Percentiles rank a stretch among this genome's conserved stretches.
phyloP scores from a whole-genome alignment of 768 basidiomycete species.

The Leccinum uliginosum region DNA sequence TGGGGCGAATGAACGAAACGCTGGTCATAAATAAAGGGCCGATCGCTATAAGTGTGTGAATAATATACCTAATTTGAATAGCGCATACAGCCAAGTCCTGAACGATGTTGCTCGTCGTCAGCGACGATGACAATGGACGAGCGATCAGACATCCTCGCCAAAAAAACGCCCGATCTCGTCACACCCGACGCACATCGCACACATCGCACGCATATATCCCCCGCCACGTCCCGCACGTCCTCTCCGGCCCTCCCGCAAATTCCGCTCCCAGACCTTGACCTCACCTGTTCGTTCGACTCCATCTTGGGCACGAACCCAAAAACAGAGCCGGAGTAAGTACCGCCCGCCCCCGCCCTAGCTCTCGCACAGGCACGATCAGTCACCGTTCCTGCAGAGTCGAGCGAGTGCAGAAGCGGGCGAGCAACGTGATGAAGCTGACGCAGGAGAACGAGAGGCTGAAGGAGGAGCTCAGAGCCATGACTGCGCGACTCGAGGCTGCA shows the following conservation, averaged over 20 bases:
- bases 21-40: conserved; percentile 27
- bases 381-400: conserved; percentile 29
- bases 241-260: conserved; percentile 48
- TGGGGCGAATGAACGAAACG: conserved; percentile 13
- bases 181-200: conserved; percentile 13
- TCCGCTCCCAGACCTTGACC: conserved; percentile 42
- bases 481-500: conserved; percentile 68
- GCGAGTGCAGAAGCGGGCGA: conserved; percentile 62
- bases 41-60: conserved; percentile 30
- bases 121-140: conserved; percentile 26
- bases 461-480: conserved; percentile 71
- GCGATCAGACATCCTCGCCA: conserved; percentile 14
- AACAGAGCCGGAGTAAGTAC: conserved; percentile 45
- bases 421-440: conserved; percentile 71
- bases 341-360: conserved; percentile 19
- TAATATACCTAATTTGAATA: conserved; percentile 3
- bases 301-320: conserved; percentile 34
- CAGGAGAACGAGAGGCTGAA: conserved; percentile 79
- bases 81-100: not conserved
- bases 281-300: conserved; percentile 39
- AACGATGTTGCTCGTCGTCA: conserved; percentile 12
- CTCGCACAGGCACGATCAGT: conserved; percentile 27
- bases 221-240: conserved; percentile 22
- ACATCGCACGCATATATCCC: conserved; percentile 11
- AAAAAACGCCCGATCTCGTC: conserved; percentile 20